These are phyloP conservation scores for Phytophthora nicotianae DNA, from an alignment of 352 stramenopile genomes.

Conservation along the genomic window DNA sequence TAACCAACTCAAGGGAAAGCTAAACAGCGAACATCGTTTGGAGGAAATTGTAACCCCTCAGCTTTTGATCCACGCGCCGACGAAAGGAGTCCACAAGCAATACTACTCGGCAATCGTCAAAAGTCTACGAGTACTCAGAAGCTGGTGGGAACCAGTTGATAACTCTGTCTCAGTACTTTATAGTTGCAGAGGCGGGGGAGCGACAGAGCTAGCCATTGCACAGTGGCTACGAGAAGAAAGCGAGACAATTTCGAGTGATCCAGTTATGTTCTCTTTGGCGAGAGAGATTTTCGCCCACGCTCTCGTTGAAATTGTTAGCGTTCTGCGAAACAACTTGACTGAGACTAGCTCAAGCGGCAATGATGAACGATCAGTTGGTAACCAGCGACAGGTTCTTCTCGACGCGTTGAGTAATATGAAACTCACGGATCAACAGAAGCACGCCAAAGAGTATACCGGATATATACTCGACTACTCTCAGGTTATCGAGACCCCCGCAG, in stretches of 20 bases:
- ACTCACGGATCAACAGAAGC: slow-evolving; percentile 5
- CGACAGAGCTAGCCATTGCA: slow-evolving; percentile 51
- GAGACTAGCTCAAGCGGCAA: slow-evolving; percentile 5
- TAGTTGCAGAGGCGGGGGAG: slow-evolving; percentile 53
- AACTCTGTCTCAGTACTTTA: slow-evolving; percentile 9
- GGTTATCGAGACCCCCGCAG: slow-evolving; percentile 34
- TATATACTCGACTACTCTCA: slow-evolving; percentile 42
- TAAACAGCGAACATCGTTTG: background rate
- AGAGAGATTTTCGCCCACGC: slow-evolving; percentile 31
- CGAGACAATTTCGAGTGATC: background rate
- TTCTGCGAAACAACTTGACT: slow-evolving; percentile 36
- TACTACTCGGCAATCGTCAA: slow-evolving; percentile 66
- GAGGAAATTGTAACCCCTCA: slow-evolving; percentile 45
- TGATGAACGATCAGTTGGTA: slow-evolving; percentile 8
- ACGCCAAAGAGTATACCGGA: slow-evolving; percentile 12
- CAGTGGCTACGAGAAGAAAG: slow-evolving; percentile 16
- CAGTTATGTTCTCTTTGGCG: slow-evolving; percentile 10
- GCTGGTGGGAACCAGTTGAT: slow-evolving; percentile 36
- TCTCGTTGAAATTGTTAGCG: slow-evolving; percentile 42
- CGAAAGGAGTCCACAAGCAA: slow-evolving; percentile 71
- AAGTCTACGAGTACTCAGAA: slow-evolving; percentile 55
- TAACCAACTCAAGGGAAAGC: background rate
- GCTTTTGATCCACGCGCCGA: slow-evolving; percentile 56
- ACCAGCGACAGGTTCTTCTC: slow-evolving; percentile 34
- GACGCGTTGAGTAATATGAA: slow-evolving; percentile 22